A percentile compares a stretch with the other conserved stretches of the same genome.
Conservation (phyloP, 345 rosid genomes). For the Citrus cavaleriei region DNA sequence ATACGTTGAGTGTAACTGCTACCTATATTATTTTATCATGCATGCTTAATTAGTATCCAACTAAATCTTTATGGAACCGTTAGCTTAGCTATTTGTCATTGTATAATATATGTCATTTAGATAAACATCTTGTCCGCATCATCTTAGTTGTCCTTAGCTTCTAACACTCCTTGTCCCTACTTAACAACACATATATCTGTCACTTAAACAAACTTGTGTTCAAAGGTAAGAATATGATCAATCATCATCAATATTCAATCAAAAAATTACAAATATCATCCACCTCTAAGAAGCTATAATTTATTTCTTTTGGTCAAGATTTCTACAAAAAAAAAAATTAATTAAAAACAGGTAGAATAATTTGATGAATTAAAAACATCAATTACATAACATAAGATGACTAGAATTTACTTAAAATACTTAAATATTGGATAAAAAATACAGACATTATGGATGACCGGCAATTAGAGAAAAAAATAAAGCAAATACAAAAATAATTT, state of each 20-base stretch:
- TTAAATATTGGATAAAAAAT: too few relatives aligned
- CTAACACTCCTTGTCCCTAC: not conserved
- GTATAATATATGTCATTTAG: not conserved
- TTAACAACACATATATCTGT: not conserved
- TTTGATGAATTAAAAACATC: too few relatives aligned
- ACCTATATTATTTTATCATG: not conserved
- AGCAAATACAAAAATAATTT: accelerated
- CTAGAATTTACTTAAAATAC: too few relatives aligned
- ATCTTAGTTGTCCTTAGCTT: conserved; percentile 2
- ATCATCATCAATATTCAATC: not conserved
- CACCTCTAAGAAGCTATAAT: not conserved
- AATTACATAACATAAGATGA: too few relatives aligned
- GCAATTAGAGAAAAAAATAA: too few relatives aligned
- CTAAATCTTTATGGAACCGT: not conserved
- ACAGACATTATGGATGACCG: too few relatives aligned
- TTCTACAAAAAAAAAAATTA: too few relatives aligned
- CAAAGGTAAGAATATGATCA: not conserved
- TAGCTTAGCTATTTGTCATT: not conserved
- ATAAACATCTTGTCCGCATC: not conserved
- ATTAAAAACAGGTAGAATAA: too few relatives aligned
- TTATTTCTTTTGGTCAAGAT: too few relatives aligned
- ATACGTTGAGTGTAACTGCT: not conserved
- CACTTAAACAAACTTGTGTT: not conserved
- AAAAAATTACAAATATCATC: not conserved
- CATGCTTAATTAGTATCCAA: not conserved